Evolutionary conservation across 441 rosid genomes (phyloP).

Genomic region (Populus tomentosa): DNA sequence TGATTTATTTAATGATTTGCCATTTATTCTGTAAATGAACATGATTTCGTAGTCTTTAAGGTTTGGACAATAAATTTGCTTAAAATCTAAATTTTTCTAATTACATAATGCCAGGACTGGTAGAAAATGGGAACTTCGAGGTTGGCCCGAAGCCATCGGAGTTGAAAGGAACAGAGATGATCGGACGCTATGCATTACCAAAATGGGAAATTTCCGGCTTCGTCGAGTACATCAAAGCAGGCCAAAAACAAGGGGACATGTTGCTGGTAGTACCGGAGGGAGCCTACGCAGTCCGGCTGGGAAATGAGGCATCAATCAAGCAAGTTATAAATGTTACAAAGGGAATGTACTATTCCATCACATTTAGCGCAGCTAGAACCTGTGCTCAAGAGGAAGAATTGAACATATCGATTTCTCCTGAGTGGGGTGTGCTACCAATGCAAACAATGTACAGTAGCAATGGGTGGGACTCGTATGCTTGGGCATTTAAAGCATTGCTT

Average conservation of each 20-base stretch:
- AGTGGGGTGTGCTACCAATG: slow-evolving; percentile 66
- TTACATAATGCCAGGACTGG: slow-evolving; percentile 41
- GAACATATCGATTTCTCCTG: slow-evolving; percentile 60
- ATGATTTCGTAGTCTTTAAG: neutral
- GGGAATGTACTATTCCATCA: slow-evolving; percentile 54
- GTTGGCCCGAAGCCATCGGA: slow-evolving; percentile 48
- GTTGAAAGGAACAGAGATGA: slow-evolving; percentile 54
- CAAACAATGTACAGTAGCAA: slow-evolving; percentile 77
- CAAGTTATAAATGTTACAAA: slow-evolving; percentile 37
- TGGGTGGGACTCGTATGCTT: slow-evolving; percentile 87
- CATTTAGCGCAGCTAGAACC: slow-evolving; percentile 70
- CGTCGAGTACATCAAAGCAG: slow-evolving; percentile 80
- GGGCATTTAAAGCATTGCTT: slow-evolving; percentile 57
- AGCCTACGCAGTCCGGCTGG: slow-evolving; percentile 53
- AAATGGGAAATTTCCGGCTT: slow-evolving; percentile 60
- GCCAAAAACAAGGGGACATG: slow-evolving; percentile 87
- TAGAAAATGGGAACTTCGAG: slow-evolving; percentile 77
- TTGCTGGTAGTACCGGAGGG: slow-evolving; percentile 75
- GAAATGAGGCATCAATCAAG: slow-evolving; percentile 68
- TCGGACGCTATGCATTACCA: slow-evolving; percentile 44
- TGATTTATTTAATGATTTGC: no score
- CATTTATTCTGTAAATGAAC: neutral
- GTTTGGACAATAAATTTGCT: neutral
- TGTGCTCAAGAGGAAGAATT: slow-evolving; percentile 72
- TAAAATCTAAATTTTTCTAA: neutral